Conservation (phyloP, 176 grass and related monocot species). For the Oryza glumipatula region DNA sequence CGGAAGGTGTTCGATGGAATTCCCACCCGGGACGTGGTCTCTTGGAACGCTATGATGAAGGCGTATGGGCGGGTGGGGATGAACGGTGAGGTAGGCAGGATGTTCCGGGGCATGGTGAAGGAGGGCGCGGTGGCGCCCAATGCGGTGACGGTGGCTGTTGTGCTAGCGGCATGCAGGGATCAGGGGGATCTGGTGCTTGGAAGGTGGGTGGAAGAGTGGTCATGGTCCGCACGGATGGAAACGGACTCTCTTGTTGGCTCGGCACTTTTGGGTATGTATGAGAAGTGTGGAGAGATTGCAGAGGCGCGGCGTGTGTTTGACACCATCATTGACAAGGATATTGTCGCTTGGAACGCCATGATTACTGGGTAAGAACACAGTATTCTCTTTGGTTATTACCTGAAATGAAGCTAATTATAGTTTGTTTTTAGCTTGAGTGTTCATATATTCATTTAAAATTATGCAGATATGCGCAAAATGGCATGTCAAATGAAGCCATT, state of each 20-base stretch:
- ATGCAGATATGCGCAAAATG: constrained; percentile 88
- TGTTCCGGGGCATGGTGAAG: constrained; percentile 15
- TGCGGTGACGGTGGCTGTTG: constrained; percentile 6
- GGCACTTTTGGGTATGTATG: constrained; percentile 73
- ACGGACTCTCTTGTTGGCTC: constrained; percentile 51
- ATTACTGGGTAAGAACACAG: constrained; percentile 72
- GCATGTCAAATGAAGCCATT: constrained; percentile 85
- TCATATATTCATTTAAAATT: constrained; percentile 30
- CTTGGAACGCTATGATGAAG: constrained; percentile 48
- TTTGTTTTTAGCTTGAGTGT: neutral
- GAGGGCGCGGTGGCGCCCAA: constrained; percentile 32
- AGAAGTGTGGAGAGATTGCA: constrained; percentile 65
- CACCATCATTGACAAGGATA: constrained; percentile 52
- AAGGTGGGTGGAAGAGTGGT: constrained; percentile 60
- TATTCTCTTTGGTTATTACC: neutral
- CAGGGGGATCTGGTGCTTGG: constrained; percentile 55
- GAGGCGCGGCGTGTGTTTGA: constrained; percentile 49
- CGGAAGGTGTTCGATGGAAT: constrained; percentile 56
- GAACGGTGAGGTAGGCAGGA: neutral
- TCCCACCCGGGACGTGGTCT: constrained; percentile 43
- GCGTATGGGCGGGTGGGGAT: constrained; percentile 34
- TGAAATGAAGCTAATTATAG: neutral
- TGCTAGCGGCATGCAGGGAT: constrained; percentile 58
- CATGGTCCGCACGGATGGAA: constrained; percentile 32
- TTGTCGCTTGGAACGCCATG: constrained; percentile 79